Conservation (phyloP, 768 basidiomycete species). For the Daedalea quercina region DNA sequence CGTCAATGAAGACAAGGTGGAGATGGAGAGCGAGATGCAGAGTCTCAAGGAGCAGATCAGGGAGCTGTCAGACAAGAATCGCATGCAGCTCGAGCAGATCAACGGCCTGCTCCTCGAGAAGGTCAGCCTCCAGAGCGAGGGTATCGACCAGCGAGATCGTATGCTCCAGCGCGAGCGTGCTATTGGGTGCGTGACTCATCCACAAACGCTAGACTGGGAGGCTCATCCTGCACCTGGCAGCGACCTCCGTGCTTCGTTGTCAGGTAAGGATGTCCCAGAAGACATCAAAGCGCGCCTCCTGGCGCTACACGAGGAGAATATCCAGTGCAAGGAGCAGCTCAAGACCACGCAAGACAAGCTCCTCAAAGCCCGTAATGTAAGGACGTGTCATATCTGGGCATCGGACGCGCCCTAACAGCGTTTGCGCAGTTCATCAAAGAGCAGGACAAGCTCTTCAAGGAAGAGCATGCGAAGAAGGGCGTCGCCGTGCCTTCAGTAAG, state of each 20-base stretch:
- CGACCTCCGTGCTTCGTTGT: constrained; percentile 69
- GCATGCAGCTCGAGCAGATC: constrained; percentile 87
- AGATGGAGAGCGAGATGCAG: constrained; percentile 62
- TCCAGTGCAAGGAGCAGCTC: constrained; percentile 60
- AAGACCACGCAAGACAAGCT: constrained; percentile 75
- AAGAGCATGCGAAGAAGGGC: constrained; percentile 59
- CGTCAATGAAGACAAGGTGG: constrained; percentile 80
- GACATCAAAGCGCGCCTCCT: constrained; percentile 74
- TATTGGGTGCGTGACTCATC: constrained; percentile 50
- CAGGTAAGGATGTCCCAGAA: constrained; percentile 75
- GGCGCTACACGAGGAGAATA: constrained; percentile 71
- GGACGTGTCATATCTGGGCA: neutral
- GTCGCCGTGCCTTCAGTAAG: constrained; percentile 39
- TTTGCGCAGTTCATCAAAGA: constrained; percentile 76
- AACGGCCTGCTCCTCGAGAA: constrained; percentile 86
- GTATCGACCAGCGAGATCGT: constrained; percentile 83
- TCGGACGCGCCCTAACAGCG: neutral
- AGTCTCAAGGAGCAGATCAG: constrained; percentile 60
- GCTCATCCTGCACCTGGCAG: constrained; percentile 28
- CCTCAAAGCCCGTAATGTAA: constrained; percentile 59
- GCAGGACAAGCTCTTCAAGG: constrained; percentile 85
- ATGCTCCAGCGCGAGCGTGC: constrained; percentile 84
- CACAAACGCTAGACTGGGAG: neutral
- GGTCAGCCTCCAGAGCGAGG: constrained; percentile 82
- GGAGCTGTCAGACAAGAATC: constrained; percentile 74